Evolutionary conservation across 768 basidiomycete species (phyloP).

Genomic region (Omphalotus guepiniiformis): DNA sequence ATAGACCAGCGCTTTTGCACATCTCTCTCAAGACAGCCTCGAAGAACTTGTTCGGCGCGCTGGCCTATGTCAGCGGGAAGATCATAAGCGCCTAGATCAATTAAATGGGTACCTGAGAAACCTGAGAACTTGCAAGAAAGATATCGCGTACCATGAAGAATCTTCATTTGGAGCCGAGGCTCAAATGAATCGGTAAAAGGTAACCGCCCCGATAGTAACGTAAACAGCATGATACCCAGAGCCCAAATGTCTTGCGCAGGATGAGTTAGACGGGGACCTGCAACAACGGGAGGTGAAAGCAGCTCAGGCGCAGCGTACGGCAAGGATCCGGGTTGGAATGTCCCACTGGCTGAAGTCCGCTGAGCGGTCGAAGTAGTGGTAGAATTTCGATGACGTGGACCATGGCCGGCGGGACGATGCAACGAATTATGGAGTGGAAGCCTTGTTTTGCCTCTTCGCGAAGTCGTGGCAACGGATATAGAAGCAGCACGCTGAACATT

Average conservation of each 20-base stretch:
- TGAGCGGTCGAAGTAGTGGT: conserved; percentile 21
- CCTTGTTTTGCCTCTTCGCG: conserved; percentile 19
- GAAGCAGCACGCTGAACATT: conserved; percentile 38
- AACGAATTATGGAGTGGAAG: conserved; percentile 28
- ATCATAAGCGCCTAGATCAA: conserved; percentile 53
- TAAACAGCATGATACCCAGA: conserved; percentile 84
- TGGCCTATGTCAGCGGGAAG: conserved; percentile 53
- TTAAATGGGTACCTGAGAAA: neutral
- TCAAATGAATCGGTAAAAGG: conserved; percentile 91
- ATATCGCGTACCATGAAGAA: conserved; percentile 65
- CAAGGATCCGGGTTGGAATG: conserved; percentile 69
- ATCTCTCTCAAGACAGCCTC: conserved; percentile 73
- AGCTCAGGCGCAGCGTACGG: conserved; percentile 92
- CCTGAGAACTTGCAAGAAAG: neutral
- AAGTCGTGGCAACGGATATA: conserved; percentile 27
- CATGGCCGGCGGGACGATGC: conserved; percentile 30
- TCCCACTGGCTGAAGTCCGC: conserved; percentile 22
- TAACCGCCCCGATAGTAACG: conserved; percentile 76
- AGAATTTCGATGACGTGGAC: conserved; percentile 48
- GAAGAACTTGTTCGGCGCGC: conserved; percentile 64
- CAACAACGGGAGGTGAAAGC: conserved; percentile 52
- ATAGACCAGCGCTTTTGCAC: conserved; percentile 73
- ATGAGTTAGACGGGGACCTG: conserved; percentile 36
- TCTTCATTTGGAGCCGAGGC: conserved; percentile 88
- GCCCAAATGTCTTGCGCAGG: conserved; percentile 97